Evolutionary conservation across 495 filamentous ascomycete genomes (phyloP), one percentile per base, ranked within the genome.

Genomic region (Aspergillus indologenus): DNA sequence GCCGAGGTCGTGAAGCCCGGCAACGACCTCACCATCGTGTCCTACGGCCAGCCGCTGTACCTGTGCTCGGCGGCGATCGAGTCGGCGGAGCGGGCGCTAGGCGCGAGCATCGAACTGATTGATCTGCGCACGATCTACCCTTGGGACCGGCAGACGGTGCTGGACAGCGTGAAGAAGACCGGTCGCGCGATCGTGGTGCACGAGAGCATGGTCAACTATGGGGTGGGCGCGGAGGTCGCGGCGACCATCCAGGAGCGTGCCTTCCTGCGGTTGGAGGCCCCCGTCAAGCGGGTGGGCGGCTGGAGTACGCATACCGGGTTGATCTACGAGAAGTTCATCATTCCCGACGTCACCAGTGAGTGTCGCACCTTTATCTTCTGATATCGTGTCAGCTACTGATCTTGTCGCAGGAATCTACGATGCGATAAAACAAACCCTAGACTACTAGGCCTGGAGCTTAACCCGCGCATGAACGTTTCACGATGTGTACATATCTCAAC

Each of bases 161-260:
- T 95, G 48, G 78, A 87, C 34, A 96, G 92, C 62, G 94, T 97
- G 7, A 79, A 79, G 63, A 97, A 94, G 75, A 98, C 94, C 9
- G 92, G 94, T 0, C 74, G 92, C 53, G 93, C 91, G 31, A 81
- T 98, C 29, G 87, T 98, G 1, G 94, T 98, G 9, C 94, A 98
- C 70, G 94, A 98, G 73, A 88, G 90, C 56, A 96, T 96, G 90
- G 78, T 95, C 54, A 98, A 96, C 71, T 92, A 90, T 15, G 95
- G 94, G 14, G 83, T 98, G 21, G 94, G 95, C 11, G 92, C 96
- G 18, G 92, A 98, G 68, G 86, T 98, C 4, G 91, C 95, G 0
- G 90, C 91, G 0, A 92, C 91, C 9, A 89, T 98, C 55, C 93
- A 98, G 68, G 90, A 93, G 51, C 84, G 85, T 48, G 90, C 91